Evolutionary conservation across 176 grass and related monocot species (phyloP).

Genomic region (Oryza meyeriana): DNA sequence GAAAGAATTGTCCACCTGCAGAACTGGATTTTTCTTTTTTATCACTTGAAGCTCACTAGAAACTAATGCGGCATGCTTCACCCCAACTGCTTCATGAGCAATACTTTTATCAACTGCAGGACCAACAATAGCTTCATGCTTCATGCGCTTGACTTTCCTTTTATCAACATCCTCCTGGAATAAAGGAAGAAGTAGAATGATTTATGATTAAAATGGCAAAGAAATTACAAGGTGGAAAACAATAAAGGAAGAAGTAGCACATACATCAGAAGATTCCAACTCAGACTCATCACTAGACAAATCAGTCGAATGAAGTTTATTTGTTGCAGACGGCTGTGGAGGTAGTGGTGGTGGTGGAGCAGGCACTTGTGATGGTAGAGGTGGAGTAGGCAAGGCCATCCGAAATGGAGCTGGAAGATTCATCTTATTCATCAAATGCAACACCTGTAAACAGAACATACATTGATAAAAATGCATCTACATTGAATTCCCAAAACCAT

Average conservation of each 20-base stretch:
- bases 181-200: neutral
- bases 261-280: constrained; percentile 94
- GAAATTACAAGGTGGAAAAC: neutral
- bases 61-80: constrained; percentile 69
- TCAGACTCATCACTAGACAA: constrained; percentile 94
- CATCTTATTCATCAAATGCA: constrained; percentile 99
- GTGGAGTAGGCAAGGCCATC: constrained; percentile 91
- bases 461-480: constrained; percentile 25
- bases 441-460: constrained; percentile 48
- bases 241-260: constrained; percentile 12
- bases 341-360: constrained; percentile 45
- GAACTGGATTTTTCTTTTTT: constrained; percentile 83
- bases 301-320: constrained; percentile 46
- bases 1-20: constrained; percentile 58
- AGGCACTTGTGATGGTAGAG: constrained; percentile 56
- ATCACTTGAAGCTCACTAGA: constrained; percentile 75
- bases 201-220: neutral
- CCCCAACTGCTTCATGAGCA: constrained; percentile 84
- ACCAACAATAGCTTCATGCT: constrained; percentile 72
- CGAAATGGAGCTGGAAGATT: constrained; percentile 95
- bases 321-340: constrained; percentile 13
- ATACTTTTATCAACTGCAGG: constrained; percentile 89
- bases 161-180: constrained; percentile 48
- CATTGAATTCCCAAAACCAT: constrained; percentile 3
- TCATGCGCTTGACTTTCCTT: constrained; percentile 52